Evolutionary conservation across 306 rosid genomes (phyloP).

Genomic region (Inga oerstediana): DNA sequence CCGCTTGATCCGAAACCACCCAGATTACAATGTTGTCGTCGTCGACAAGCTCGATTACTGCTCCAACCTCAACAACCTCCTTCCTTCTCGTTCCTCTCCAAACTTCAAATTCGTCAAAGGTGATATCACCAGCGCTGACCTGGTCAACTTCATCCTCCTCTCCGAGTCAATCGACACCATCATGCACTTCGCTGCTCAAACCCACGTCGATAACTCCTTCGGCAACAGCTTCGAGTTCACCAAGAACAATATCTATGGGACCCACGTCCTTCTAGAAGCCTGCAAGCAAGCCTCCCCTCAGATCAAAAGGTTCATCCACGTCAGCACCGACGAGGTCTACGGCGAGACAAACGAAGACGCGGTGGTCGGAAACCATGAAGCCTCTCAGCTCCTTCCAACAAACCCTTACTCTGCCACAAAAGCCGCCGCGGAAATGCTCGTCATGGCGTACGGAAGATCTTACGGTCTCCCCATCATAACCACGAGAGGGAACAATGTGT

Average conservation of each 20-base stretch:
- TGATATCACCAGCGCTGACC: constrained; percentile 58
- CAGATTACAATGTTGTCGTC: constrained; percentile 53
- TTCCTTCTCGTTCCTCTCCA: constrained; percentile 48
- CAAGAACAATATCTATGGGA: constrained; percentile 62
- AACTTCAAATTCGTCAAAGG: constrained; percentile 65
- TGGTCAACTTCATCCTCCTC: constrained; percentile 57
- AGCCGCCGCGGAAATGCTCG: constrained; percentile 74
- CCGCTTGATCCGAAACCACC: constrained; percentile 50
- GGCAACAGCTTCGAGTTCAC: constrained; percentile 70
- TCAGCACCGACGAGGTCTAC: constrained; percentile 67
- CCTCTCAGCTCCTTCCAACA: constrained; percentile 67
- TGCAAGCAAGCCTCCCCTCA: constrained; percentile 52
- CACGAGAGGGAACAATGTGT: constrained; percentile 65
- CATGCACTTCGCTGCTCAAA: constrained; percentile 76
- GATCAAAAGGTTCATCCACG: constrained; percentile 62
- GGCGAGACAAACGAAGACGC: constrained; percentile 70
- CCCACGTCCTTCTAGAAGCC: constrained; percentile 69
- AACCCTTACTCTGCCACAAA: constrained; percentile 68
- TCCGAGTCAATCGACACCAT: constrained; percentile 61
- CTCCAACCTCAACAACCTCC: constrained; percentile 57
- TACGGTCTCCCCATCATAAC: constrained; percentile 64
- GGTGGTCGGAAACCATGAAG: constrained; percentile 64
- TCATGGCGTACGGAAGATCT: constrained; percentile 65
- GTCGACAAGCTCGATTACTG: constrained; percentile 76
- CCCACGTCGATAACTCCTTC: constrained; percentile 65